Percentiles rank a stretch among this genome's conserved stretches.
phyloP scores from a whole-genome alignment of 106 monocot genomes.

The Allium sativum region DNA sequence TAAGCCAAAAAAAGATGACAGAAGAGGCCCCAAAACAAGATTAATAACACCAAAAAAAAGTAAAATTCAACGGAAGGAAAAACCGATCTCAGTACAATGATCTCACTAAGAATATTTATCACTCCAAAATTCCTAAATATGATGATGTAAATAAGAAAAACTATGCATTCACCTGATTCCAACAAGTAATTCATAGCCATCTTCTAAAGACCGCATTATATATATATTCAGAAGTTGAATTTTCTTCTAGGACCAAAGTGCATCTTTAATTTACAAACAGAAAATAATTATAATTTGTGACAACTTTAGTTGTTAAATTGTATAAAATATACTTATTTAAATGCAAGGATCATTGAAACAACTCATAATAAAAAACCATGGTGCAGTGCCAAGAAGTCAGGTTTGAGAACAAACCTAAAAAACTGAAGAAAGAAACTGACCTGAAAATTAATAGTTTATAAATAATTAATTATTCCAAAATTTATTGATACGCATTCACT shows the following conservation, averaged over 20 bases:
- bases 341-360: neutral
- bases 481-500: too few relatives aligned
- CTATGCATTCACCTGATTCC: constrained; percentile 36
- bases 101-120: too few relatives aligned
- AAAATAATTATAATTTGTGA: too few relatives aligned
- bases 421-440: constrained; percentile 34
- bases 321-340: too few relatives aligned
- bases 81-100: too few relatives aligned
- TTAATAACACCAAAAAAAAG: too few relatives aligned
- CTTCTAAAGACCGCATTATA: constrained; percentile 47
- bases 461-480: too few relatives aligned
- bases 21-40: constrained; percentile 74
- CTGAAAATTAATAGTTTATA: too few relatives aligned
- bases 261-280: constrained; percentile 14
- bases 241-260: constrained; percentile 51
- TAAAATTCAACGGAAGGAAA: too few relatives aligned
- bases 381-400: constrained; percentile 42
- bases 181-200: constrained; percentile 53
- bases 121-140: too few relatives aligned
- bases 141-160: neutral
- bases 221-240: constrained; percentile 60
- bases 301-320: too few relatives aligned
- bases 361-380: constrained; percentile 51
- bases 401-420: constrained; percentile 44
- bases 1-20: constrained; percentile 64